Percentiles rank a stretch among this genome's conserved stretches.
Conservation (phyloP, 1,284 basidiomycete species). For the Psilocybe mexicana region DNA sequence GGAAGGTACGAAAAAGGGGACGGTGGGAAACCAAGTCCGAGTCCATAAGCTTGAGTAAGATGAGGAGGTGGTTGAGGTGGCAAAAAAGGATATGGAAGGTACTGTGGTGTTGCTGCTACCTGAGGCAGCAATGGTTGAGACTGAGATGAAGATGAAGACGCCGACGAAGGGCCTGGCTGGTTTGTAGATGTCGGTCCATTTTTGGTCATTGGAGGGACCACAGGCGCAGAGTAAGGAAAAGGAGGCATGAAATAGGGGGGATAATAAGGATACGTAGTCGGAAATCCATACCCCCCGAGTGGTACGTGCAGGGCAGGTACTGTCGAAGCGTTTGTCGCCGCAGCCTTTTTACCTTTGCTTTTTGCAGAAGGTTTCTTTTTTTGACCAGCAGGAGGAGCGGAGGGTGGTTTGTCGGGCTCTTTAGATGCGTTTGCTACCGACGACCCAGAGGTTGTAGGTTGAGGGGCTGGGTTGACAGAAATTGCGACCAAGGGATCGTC, state of each 20-base stretch:
- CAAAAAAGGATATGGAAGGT: constrained; percentile 10
- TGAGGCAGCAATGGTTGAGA: not conserved
- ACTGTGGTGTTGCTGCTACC: constrained; percentile 1
- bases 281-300: constrained; percentile 21
- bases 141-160: not conserved
- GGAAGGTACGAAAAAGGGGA: constrained; percentile 12
- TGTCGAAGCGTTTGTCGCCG: not conserved
- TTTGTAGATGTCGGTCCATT: not conserved
- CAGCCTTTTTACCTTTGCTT: not conserved
- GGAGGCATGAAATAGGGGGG: constrained; percentile 29
- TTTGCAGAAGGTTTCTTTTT: not conserved
- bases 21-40: constrained; percentile 9
- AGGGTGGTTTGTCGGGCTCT: not conserved
- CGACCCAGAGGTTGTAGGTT: no score
- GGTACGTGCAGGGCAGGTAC: constrained; percentile 2
- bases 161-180: not conserved
- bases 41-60: constrained; percentile 5
- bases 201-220: not conserved
- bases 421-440: no score
- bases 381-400: not conserved
- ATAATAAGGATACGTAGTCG: constrained; percentile 35
- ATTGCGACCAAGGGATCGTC: no score
- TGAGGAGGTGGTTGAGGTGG: not conserved
- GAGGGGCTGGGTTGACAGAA: no score
- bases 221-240: constrained; percentile 6